Evolutionary conservation across 108 stramenopile species (phyloP), one percentile per base, ranked within the genome.

Genomic region (Conticribra weissflogii): DNA sequence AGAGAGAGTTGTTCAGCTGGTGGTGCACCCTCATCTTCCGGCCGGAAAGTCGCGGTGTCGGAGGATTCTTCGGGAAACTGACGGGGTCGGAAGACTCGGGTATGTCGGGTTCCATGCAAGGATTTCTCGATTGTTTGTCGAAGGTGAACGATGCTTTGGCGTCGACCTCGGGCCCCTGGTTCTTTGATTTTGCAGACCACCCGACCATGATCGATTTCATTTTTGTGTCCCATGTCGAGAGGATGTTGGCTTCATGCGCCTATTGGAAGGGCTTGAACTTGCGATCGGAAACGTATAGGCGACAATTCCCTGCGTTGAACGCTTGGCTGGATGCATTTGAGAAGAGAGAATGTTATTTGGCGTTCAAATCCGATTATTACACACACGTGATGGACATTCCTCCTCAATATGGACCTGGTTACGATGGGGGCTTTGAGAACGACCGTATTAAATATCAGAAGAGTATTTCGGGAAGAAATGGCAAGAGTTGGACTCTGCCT

Each of bases 241-340:
- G 97, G 0, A 96, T 96, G 92, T 56, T 93, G 36, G 96, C 97
- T n/a, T 89, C 87, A 32, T 84, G 81, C 54, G 89, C 92, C 0
- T 96, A 86, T 77, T 97, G 95, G 97, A 96, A 96, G 62, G 96
- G 95, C 2, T 67, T 93, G 63, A 78, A 94, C 67, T 51, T 95
- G 33, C 84, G 95, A 41, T 79, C 85, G 34, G 56, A 51, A 2
- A 74, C 64, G 24, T 63, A 71, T 28, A 81, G 80, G 24, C 74
- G 71, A 76, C 71, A 78, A 59, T 87, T 87, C 57, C 61, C 84
- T 28, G 78, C 81, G 29, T 69, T 97, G 23, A 88, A 83, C 50
- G 67, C 68, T 9, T 97, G 97, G 97, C 74, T 97, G 66, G 94
- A 97, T 70, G 96, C 97, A 23, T 94, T 97, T 63, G 96, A 96